phyloP scores from a whole-genome alignment of 2,329 filamentous ascomycete genomes.

The Aureobasidium sp. region DNA sequence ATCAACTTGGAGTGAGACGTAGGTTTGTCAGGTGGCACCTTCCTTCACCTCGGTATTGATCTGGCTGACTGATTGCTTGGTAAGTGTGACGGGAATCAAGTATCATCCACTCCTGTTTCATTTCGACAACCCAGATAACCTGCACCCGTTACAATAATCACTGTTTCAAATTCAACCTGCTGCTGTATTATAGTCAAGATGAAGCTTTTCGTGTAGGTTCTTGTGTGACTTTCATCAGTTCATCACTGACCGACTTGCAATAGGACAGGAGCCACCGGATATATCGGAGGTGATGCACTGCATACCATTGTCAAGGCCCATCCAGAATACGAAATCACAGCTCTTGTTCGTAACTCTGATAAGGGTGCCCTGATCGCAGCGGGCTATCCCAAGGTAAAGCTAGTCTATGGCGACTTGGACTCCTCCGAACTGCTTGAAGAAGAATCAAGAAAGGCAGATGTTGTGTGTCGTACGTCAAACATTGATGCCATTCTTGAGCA shows the following conservation, averaged over 20 bases:
- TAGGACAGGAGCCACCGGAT: constrained; percentile 30
- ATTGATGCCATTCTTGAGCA: not conserved
- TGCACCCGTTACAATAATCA: not conserved
- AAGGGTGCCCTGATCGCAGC: constrained; percentile 16
- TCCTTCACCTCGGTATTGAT: not conserved
- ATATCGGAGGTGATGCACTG: constrained; percentile 42
- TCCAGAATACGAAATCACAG: constrained; percentile 44
- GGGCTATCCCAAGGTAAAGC: constrained; percentile 38
- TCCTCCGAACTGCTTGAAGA: constrained; percentile 38
- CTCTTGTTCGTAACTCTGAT: constrained; percentile 38
- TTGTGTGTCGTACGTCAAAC: constrained; percentile 39
- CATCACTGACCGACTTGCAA: not conserved
- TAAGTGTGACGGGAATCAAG: not conserved
- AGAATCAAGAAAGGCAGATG: constrained; percentile 44
- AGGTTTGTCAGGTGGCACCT: not conserved
- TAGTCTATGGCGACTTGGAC: constrained; percentile 48
- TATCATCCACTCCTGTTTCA: not conserved
- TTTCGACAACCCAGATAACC: not conserved
- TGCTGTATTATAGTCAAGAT: not conserved
- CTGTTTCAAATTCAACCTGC: not conserved
- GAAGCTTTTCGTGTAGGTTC: constrained; percentile 5
- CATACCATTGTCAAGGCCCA: constrained; percentile 39
- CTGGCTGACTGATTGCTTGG: not conserved
- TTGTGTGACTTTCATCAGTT: too few relatives aligned
- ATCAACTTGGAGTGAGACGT: not conserved